Percentiles rank a stretch among this genome's conserved stretches.
phyloP scores from a whole-genome alignment of 1,284 basidiomycete genomes.

The Austroboletus novae-zelandiae region DNA sequence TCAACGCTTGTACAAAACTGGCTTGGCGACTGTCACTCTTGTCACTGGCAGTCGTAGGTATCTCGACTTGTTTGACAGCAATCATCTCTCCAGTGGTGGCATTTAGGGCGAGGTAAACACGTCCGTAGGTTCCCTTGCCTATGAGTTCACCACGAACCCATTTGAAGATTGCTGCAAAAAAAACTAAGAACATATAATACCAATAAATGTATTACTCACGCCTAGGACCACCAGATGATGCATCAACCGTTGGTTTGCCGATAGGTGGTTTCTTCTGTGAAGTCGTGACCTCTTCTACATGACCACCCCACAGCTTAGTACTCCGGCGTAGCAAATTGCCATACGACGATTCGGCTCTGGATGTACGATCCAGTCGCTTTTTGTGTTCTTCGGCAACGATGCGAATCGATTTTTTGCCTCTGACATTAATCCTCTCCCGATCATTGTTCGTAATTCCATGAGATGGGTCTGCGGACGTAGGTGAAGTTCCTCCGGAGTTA shows the following conservation, averaged over 20 bases:
- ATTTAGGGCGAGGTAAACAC: constrained; percentile 95
- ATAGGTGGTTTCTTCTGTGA: constrained; percentile 52
- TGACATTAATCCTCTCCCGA: constrained; percentile 44
- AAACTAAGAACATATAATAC: constrained; percentile 15
- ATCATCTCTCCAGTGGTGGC: constrained; percentile 99
- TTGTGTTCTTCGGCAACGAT: constrained; percentile 85
- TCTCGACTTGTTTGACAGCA: constrained; percentile 98
- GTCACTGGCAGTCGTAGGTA: constrained; percentile 88
- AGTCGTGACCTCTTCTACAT: constrained; percentile 87
- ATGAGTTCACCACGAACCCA: constrained; percentile 99
- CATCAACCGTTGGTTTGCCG: constrained; percentile 49
- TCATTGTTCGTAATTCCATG: constrained; percentile 35
- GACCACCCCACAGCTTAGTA: constrained; percentile 96
- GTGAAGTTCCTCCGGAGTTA: constrained; percentile 73
- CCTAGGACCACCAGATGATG: constrained; percentile 56
- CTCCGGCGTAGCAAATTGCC: constrained; percentile 67
- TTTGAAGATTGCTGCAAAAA: constrained; percentile 79
- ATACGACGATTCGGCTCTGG: constrained; percentile 47
- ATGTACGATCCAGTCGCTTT: constrained; percentile 62
- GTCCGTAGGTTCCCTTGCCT: constrained; percentile 94
- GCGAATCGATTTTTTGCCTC: constrained; percentile 85
- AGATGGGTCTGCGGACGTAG: constrained; percentile 63
- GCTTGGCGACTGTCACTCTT: constrained; percentile 85
- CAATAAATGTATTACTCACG: constrained; percentile 43
- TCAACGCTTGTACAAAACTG: constrained; percentile 87